Base-by-base conservation (phyloP, 371 early-diverging fungal species). In the Amoeboaphelidium protococcarum region DNA sequence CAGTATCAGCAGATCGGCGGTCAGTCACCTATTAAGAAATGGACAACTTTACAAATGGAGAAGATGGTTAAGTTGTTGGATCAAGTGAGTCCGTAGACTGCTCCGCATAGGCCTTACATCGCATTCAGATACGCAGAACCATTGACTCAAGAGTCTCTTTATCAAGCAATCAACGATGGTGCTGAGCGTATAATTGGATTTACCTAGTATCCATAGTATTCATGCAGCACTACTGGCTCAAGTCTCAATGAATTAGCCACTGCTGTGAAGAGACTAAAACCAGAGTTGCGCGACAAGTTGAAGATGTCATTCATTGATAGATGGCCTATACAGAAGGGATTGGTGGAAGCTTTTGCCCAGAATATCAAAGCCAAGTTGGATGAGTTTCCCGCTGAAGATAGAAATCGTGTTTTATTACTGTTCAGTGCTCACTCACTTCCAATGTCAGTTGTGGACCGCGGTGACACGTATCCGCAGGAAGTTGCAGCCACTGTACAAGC, bases 361-460 rank as follows among this genome's bases (percentile, higher is more conserved):
- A 73, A 74, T 41, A 79, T 90, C 40, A 71, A 78, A 44, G 60
- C 54, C 12, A 71, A 76, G 45, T 58, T 92, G 22, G 52, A 50
- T 6, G 69, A 71, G 50, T 81, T 82, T 52, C 67, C 80, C 0
- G 57, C 58, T 23, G 69, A 26, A n/a, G 68, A 64, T 41, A 75
- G 85, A 10, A 56, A 71, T 43, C 58, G 72, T 25, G 84, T 82
- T 6, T 60, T 83, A 12, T 68, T 94, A 23, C 63, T 94, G 48
- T 94, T 90, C 51, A 86, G 90, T 3, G 94, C 94, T 2, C 94
- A 94, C 59, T 90, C 91, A 1, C 62, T 94, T 23, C 94, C 94
- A 22, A 82, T 94, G 78, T 68, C 75, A 0, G 78, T 82, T 1
- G 85, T 94, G 40, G 79, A 83, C 56, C 75, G 84, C 26, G 80